Percentiles rank a stretch among this genome's conserved stretches.
These are phyloP conservation scores for Chimonanthus salicifolius DNA, from an alignment of 164 flowering plant species.

Conservation along the genomic window DNA sequence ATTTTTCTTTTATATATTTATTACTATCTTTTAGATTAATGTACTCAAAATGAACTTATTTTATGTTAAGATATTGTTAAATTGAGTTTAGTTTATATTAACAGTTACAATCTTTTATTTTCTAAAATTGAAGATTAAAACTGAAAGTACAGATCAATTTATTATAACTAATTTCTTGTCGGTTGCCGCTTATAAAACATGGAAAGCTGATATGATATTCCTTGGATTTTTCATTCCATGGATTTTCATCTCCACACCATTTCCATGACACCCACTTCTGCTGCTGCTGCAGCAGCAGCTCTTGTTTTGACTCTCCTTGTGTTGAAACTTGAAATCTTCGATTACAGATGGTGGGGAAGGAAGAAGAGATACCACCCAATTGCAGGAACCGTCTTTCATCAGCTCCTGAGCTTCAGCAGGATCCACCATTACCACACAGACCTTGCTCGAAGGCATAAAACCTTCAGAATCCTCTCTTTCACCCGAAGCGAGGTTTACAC, in stretches of 20 bases:
- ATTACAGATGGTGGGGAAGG: background rate
- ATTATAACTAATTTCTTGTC: too few species aligned
- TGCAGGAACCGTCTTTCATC: constrained; percentile 24
- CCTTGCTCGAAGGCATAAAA: constrained; percentile 25
- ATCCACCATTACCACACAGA: constrained; percentile 30
- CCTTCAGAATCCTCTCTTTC: constrained; percentile 39
- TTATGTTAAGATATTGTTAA: too few species aligned
- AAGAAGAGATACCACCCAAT: constrained; percentile 23
- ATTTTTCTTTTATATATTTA: too few species aligned
- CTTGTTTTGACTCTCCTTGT: background rate
- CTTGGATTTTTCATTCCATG: background rate
- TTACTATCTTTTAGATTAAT: too few species aligned
- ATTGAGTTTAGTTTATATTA: too few species aligned
- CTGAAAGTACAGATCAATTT: too few species aligned
- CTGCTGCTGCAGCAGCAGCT: background rate
- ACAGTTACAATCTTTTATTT: too few species aligned
- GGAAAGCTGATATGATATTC: too few species aligned
- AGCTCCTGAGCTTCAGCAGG: constrained; percentile 23
- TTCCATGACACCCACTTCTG: background rate
- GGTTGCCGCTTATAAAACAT: too few species aligned
- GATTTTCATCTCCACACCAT: background rate
- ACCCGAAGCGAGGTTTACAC: constrained; percentile 40
- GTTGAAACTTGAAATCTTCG: background rate
- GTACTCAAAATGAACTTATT: too few species aligned
- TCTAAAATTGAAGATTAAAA: too few species aligned